A percentile compares a stretch with the other conserved stretches of the same genome.
Evolutionary conservation across 1,284 basidiomycete species (phyloP).

Genomic region (Singerocomus rubriflavus): DNA sequence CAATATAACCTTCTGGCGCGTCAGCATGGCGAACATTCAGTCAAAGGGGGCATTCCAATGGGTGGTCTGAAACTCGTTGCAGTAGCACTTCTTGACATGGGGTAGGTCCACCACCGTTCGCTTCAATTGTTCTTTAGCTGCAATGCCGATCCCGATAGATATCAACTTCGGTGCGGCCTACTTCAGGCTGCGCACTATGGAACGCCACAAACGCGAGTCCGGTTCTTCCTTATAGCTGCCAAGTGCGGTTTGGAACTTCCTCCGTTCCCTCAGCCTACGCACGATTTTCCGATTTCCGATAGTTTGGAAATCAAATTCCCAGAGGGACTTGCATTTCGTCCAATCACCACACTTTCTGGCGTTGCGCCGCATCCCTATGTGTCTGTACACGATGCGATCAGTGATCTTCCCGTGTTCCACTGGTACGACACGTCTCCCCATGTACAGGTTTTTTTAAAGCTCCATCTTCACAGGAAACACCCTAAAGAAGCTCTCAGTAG

Average conservation of each 20-base stretch:
- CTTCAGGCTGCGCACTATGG: conserved; percentile 74
- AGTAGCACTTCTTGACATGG: conserved; percentile 56
- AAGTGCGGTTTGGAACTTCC: conserved; percentile 51
- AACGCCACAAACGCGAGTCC: conserved; percentile 62
- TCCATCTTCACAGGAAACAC: conserved; percentile 25
- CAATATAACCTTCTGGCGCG: conserved; percentile 49
- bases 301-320: conserved; percentile 48
- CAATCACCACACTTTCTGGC: conserved; percentile 47
- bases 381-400: conserved; percentile 64
- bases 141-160: conserved; percentile 39
- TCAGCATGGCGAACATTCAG: conserved; percentile 46
- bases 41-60: conserved; percentile 59
- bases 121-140: neutral
- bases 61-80: conserved; percentile 68
- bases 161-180: conserved; percentile 61
- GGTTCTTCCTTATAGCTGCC: conserved; percentile 71
- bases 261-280: conserved; percentile 64
- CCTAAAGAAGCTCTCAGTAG: conserved; percentile 8
- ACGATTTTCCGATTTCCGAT: conserved; percentile 51
- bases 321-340: conserved; percentile 37
- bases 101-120: conserved; percentile 37
- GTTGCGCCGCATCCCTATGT: conserved; percentile 52
- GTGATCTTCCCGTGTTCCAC: conserved; percentile 64
- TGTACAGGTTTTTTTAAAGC: neutral
- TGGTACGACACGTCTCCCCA: conserved; percentile 45